These are phyloP conservation scores for Podila epicladia DNA, from an alignment of 192 early-diverging fungal species.

Conservation along the genomic window DNA sequence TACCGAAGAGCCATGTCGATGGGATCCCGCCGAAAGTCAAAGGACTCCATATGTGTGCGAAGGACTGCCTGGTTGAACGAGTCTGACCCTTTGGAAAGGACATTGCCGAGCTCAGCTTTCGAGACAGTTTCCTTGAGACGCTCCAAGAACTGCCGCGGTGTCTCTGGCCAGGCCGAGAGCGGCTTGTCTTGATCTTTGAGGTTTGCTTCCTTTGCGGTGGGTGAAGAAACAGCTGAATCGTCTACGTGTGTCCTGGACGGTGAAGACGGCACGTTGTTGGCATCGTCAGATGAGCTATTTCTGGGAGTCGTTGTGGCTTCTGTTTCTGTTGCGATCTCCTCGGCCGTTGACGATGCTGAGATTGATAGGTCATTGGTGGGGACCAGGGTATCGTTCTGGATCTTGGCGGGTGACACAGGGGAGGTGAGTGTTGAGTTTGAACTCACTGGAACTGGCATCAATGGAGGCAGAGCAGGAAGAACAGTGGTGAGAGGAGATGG, in stretches of 20 bases:
- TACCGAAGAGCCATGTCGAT: constrained; percentile 73
- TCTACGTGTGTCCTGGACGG: neutral
- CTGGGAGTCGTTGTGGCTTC: neutral
- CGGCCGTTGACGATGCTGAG: neutral
- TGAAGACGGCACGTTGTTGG: neutral
- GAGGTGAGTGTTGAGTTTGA: neutral
- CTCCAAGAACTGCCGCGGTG: constrained; percentile 54
- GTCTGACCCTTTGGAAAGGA: constrained; percentile 63
- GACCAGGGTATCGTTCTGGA: neutral
- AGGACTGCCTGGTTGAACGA: constrained; percentile 65
- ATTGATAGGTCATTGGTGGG: neutral
- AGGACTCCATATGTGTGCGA: constrained; percentile 65
- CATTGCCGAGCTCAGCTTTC: constrained; percentile 61
- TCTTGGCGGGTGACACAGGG: neutral
- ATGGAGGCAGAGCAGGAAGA: constrained; percentile 17
- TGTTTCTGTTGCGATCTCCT: neutral
- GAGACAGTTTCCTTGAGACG: constrained; percentile 56
- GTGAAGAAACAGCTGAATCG: neutral
- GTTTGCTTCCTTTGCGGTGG: too few species aligned
- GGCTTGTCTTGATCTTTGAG: neutral
- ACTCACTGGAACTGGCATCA: neutral
- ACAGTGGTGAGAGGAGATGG: neutral
- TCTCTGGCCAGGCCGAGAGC: constrained; percentile 33
- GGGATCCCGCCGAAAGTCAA: constrained; percentile 70
- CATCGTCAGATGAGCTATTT: neutral